phyloP scores from a whole-genome alignment of 176 grass and related monocot species.

The Aegilops speltoides region DNA sequence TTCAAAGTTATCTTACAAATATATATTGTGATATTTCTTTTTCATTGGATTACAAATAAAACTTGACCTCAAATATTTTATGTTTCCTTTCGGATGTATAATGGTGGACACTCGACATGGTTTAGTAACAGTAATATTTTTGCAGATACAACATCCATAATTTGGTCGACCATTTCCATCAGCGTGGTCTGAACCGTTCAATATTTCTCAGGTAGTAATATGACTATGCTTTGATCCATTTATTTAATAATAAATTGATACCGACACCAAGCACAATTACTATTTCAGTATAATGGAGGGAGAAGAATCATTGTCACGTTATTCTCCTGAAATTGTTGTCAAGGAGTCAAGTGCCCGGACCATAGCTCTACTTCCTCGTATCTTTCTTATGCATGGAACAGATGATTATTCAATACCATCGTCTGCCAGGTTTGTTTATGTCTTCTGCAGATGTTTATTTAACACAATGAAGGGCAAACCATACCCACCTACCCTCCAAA shows the following conservation, averaged over 20 bases:
- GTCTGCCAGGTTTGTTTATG: constrained; percentile 73
- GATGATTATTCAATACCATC: constrained; percentile 95
- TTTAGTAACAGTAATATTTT: constrained; percentile 5
- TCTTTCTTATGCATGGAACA: constrained; percentile 94
- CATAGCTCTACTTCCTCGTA: constrained; percentile 67
- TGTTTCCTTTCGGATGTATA: background rate
- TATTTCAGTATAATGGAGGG: constrained; percentile 99
- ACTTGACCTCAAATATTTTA: background rate
- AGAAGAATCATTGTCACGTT: constrained; percentile 63
- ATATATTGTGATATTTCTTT: constrained; percentile 4
- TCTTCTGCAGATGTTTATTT: background rate
- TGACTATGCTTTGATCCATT: constrained; percentile 6
- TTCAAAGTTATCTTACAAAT: background rate
- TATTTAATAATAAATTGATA: background rate
- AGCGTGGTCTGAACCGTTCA: constrained; percentile 76
- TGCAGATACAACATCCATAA: constrained; percentile 71
- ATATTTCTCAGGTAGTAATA: constrained; percentile 85
- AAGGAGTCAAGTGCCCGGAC: constrained; percentile 59
- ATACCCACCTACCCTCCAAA: background rate
- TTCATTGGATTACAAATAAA: constrained; percentile 1
- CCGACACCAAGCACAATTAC: constrained; percentile 1
- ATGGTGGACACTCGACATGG: constrained; percentile 8
- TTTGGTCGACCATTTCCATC: constrained; percentile 92
- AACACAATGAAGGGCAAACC: background rate
- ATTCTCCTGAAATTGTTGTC: constrained; percentile 85